These are phyloP conservation scores for Phytophthora sojae DNA, from an alignment of 352 stramenopile genomes.

Conservation along the genomic window DNA sequence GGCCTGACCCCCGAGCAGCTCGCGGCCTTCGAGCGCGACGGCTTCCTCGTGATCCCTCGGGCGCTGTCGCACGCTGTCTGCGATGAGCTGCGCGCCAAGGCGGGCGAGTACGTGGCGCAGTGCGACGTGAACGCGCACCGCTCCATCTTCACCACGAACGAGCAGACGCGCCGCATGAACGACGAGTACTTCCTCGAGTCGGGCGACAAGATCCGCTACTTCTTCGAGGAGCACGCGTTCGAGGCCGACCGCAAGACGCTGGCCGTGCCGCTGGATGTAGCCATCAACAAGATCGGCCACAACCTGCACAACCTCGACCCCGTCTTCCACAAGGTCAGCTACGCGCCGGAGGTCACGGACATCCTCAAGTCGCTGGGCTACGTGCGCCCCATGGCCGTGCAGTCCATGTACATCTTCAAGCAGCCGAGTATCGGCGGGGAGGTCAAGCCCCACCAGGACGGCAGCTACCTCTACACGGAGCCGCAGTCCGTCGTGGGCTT, in stretches of 20 bases:
- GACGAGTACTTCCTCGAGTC: slow-evolving; percentile 96
- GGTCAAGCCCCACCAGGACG: slow-evolving; percentile 96
- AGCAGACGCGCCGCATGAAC: slow-evolving; percentile 83
- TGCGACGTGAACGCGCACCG: slow-evolving; percentile 72
- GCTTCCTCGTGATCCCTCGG: slow-evolving; percentile 65
- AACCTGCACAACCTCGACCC: slow-evolving; percentile 93
- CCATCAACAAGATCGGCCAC: slow-evolving; percentile 97
- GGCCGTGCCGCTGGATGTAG: slow-evolving; percentile 65
- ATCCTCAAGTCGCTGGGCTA: slow-evolving; percentile 91
- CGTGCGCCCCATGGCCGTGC: slow-evolving; percentile 89
- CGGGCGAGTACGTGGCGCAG: slow-evolving; percentile 58
- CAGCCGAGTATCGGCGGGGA: slow-evolving; percentile 93
- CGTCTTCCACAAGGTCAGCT: slow-evolving; percentile 89
- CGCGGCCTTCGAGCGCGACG: slow-evolving; percentile 67
- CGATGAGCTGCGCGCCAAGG: slow-evolving; percentile 61
- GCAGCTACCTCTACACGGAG: slow-evolving; percentile 96
- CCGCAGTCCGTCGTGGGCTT: slow-evolving; percentile 95
- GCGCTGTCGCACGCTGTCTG: slow-evolving; percentile 56
- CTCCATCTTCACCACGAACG: slow-evolving; percentile 87
- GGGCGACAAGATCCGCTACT: slow-evolving; percentile 93
- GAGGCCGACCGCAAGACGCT: slow-evolving; percentile 71
- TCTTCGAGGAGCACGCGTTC: slow-evolving; percentile 93
- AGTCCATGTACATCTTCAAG: slow-evolving; percentile 99
- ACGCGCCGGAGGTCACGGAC: slow-evolving; percentile 71
- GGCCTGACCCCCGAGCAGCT: slow-evolving; percentile 69